Evolutionary conservation across 78 protist species (phyloP), one percentile per base, ranked within the genome.

Genomic region (Anaeramoeba flamelloides): DNA sequence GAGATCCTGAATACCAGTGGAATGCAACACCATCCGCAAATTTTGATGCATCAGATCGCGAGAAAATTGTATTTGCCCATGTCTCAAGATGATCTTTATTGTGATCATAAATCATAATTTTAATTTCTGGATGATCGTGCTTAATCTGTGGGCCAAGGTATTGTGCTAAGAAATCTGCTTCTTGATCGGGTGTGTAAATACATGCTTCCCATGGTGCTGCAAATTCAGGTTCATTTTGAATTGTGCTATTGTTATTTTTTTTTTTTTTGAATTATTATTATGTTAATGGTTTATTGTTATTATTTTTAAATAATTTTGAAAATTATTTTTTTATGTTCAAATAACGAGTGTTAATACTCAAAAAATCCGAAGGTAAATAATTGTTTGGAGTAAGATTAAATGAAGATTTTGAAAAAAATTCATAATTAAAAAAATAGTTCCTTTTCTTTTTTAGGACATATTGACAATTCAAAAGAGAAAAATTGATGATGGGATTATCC

Each of bases 1-100:
- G 41, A 64, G 8, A 33, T n/a, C 77, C 77, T n/a, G 81, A 37
- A 81, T 85, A 85, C 87, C 87, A 84, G 78, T 84, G 86, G n/a
- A 84, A 0, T 69, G 75, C 86, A 30, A 69, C 41, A 65, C 83
- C 86, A 34, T n/a, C 39, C 36, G 78, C 82, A 39, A 22, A 84
- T 41, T 38, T 0, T 22, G 78, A 38, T 3, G 86, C 83, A 22
- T 65, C 41, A 39, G 82, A 37, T 79, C 80, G 84, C 74, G 75
- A 1, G 39, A 65, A 69, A 33, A 79, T 34, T 26, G 0, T 38
- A 33, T 36, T 22, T 2, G 83, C 78, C 69, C 65, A 84, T 3
- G 17, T 26, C 8, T 12, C 32, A 39, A 84, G 36, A 41, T 80
- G 75, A 74, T 64, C 82, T 81, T 80, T 83, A 36, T 85, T 83